Conservation (phyloP, 305 asterid species). For the Rubia peregrina region DNA sequence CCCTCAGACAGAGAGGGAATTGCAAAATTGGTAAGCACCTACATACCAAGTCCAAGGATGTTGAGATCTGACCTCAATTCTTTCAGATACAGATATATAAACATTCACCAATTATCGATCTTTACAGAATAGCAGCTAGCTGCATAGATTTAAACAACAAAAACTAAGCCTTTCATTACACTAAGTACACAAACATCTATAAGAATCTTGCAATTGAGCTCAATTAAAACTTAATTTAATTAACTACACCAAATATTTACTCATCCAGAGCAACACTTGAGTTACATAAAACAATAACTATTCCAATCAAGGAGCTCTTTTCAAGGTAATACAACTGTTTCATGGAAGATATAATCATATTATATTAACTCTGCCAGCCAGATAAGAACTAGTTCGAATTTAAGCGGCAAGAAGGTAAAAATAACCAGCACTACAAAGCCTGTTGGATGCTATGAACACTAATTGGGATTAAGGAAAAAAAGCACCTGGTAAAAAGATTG, state of each 20-base stretch:
- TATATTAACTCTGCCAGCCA: background rate
- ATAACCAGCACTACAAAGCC: background rate
- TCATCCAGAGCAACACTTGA: background rate
- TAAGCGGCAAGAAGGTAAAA: background rate
- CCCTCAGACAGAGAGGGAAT: background rate
- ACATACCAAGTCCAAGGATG: background rate
- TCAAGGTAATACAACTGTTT: background rate
- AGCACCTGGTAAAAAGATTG: background rate
- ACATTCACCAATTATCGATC: background rate
- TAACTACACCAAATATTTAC: background rate
- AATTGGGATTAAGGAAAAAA: background rate
- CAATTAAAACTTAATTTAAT: no score
- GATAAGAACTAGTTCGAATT: background rate
- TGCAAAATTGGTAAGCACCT: background rate
- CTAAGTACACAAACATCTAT: background rate
- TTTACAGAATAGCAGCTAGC: no score
- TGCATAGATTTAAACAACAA: no score
- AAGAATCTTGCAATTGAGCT: no score
- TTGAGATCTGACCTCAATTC: background rate
- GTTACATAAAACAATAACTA: background rate
- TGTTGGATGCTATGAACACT: background rate
- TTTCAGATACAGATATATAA: no score
- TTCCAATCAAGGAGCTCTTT: background rate
- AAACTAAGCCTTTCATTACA: background rate
- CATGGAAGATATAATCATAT: no score